Evolutionary conservation across 2,329 filamentous ascomycete species (phyloP).

Genomic region (Purpureocillium lavendulum): DNA sequence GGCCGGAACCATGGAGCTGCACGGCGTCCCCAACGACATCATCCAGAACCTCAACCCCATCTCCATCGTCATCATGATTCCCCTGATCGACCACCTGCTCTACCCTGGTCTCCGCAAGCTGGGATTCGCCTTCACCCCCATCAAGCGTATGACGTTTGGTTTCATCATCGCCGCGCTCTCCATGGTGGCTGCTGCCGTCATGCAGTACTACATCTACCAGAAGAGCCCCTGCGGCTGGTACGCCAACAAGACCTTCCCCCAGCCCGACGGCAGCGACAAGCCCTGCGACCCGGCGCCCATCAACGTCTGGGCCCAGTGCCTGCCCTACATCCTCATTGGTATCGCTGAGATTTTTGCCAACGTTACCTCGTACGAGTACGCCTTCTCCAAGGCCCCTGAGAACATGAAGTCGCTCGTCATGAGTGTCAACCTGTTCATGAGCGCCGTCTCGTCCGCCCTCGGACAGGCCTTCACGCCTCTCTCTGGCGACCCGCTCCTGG

Average conservation of each 20-base stretch:
- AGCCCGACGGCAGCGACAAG: constrained; percentile 19
- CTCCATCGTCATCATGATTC: constrained; percentile 67
- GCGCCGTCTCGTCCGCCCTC: constrained; percentile 59
- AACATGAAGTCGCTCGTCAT: constrained; percentile 76
- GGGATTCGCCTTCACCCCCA: constrained; percentile 61
- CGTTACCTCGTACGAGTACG: constrained; percentile 61
- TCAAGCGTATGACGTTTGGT: constrained; percentile 66
- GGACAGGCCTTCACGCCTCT: constrained; percentile 60
- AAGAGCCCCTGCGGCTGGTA: constrained; percentile 50
- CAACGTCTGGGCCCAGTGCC: constrained; percentile 53
- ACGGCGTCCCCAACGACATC: constrained; percentile 70
- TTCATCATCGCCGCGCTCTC: constrained; percentile 58
- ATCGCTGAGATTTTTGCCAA: constrained; percentile 46
- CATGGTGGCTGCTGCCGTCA: constrained; percentile 49
- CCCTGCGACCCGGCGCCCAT: constrained; percentile 49
- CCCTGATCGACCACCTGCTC: constrained; percentile 58
- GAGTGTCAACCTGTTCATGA: constrained; percentile 63
- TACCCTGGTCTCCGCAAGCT: constrained; percentile 60
- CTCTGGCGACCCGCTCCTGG: constrained; percentile 54
- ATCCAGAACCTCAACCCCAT: constrained; percentile 71
- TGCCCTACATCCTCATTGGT: constrained; percentile 43
- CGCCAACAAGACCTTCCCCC: constrained; percentile 26
- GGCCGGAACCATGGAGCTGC: constrained; percentile 55
- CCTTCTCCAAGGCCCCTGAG: constrained; percentile 67
- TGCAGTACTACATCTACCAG: constrained; percentile 57